Conservation (phyloP, 2,329 filamentous ascomycete species). For the Trichophyton equinum region DNA sequence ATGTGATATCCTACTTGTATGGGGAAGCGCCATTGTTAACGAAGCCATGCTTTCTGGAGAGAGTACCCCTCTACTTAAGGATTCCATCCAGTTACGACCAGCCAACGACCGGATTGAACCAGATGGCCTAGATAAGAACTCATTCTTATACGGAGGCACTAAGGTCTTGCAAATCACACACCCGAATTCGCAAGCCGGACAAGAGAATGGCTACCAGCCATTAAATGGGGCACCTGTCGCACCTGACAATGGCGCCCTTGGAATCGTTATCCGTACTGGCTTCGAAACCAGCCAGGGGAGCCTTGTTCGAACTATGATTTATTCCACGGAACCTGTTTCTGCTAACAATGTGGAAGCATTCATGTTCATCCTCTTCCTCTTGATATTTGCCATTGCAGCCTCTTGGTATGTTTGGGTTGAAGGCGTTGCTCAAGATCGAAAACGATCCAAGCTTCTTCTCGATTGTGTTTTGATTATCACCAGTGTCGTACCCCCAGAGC, state of each 20-base stretch:
- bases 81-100: constrained; percentile 83
- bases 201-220: constrained; percentile 48
- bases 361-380: constrained; percentile 93
- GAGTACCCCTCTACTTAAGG: constrained; percentile 91
- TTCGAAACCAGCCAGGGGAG: constrained; percentile 98
- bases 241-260: constrained; percentile 87
- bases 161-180: constrained; percentile 95
- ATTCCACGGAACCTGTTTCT: constrained; percentile 96
- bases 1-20: constrained; percentile 90
- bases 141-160: constrained; percentile 92
- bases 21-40: constrained; percentile 94
- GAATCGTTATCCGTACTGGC: constrained; percentile 89
- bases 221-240: constrained; percentile 66
- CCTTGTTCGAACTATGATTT: constrained; percentile 97
- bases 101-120: constrained; percentile 67
- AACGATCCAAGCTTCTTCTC: constrained; percentile 90
- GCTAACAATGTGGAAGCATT: constrained; percentile 93
- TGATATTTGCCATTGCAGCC: constrained; percentile 90
- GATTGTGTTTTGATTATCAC: constrained; percentile 97
- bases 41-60: constrained; percentile 98
- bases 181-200: constrained; percentile 53
- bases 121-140: constrained; percentile 89
- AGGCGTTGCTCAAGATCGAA: constrained; percentile 85
- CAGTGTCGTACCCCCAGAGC: constrained; percentile 92
- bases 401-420: constrained; percentile 99